A percentile compares a stretch with the other conserved stretches of the same genome.
Conservation (phyloP, 768 basidiomycete species). For the Collybiopsis luxurians region DNA sequence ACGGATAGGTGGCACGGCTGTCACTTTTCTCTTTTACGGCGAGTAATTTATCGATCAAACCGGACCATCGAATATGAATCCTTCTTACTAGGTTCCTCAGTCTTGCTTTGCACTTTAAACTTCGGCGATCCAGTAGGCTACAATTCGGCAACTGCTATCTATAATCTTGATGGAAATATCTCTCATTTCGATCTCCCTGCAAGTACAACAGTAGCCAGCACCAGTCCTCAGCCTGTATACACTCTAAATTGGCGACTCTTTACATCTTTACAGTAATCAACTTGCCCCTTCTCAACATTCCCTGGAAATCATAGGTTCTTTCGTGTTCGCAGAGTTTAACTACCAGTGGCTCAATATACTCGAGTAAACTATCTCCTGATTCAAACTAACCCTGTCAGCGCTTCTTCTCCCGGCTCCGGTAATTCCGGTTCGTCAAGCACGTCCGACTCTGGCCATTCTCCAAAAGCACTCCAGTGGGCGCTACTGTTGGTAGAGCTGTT, state of each 20-base stretch:
- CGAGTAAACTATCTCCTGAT: conserved; percentile 5
- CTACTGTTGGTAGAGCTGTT: not conserved
- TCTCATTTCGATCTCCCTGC: not conserved
- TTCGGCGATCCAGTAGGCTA: not conserved
- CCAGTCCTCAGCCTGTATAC: not conserved
- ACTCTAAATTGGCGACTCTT: not conserved
- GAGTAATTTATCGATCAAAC: not conserved
- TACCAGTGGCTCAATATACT: not conserved
- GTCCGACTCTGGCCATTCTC: too few species aligned
- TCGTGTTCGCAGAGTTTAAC: not conserved
- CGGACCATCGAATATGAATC: not conserved
- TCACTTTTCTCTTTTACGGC: not conserved
- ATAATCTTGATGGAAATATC: not conserved
- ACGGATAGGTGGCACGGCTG: not conserved
- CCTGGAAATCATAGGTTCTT: not conserved
- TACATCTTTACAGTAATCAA: not conserved
- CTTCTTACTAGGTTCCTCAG: not conserved
- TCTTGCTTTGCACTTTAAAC: not conserved
- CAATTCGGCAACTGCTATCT: not conserved
- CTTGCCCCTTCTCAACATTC: not conserved
- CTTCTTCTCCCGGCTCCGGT: not conserved
- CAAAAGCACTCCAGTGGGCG: not conserved
- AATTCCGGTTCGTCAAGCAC: not conserved
- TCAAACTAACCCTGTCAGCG: not conserved
- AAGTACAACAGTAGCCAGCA: not conserved